phyloP scores from a whole-genome alignment of 129 eudicot species.

The Pulicaria dysenterica region DNA sequence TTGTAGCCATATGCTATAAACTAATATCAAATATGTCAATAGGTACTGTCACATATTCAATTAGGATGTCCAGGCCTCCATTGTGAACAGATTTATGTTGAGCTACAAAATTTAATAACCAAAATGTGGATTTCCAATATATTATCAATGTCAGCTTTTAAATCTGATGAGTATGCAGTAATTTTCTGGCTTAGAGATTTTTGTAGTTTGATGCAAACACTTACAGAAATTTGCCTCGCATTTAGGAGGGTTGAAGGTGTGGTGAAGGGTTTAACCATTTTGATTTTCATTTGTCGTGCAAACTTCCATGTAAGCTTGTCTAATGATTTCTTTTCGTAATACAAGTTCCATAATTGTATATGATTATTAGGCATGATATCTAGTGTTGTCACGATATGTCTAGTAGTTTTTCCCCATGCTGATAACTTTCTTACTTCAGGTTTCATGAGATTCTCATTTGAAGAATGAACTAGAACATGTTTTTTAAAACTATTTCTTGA shows the following conservation, averaged over 20 bases:
- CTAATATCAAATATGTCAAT: neutral
- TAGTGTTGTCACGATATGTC: no score
- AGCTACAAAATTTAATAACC: neutral
- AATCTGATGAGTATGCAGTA: neutral
- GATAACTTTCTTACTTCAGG: no score
- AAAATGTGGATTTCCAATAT: neutral
- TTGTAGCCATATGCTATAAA: neutral
- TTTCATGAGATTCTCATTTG: no score
- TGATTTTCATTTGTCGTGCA: neutral
- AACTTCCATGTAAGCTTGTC: neutral
- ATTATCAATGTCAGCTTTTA: neutral
- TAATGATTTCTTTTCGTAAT: no score
- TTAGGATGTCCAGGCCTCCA: neutral
- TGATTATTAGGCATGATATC: no score
- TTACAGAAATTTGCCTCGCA: neutral
- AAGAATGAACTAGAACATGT: no score
- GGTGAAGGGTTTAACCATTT: neutral
- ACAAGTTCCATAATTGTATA: no score
- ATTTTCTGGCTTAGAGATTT: neutral
- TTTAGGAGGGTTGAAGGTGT: neutral
- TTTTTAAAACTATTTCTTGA: no score
- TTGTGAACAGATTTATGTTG: neutral
- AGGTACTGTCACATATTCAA: neutral
- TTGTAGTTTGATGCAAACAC: constrained; percentile 4
- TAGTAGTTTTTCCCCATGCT: no score